These are phyloP conservation scores for Anisodus tanguticus DNA, from an alignment of 257 asterid species.

Conservation along the genomic window DNA sequence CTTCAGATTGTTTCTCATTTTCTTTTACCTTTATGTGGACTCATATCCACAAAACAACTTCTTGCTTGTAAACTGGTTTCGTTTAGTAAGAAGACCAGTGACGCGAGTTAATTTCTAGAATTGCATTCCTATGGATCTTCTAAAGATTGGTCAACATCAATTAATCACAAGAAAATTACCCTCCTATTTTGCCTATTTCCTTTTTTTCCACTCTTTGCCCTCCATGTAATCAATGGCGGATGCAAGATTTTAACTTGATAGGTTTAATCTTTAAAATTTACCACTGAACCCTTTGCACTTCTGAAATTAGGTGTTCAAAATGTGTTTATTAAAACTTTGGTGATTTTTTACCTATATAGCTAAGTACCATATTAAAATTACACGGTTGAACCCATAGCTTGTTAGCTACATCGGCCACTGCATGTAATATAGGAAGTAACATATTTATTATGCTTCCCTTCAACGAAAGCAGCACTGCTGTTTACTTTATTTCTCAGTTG, in stretches of 20 bases:
- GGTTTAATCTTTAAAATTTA: slow-evolving; percentile 2
- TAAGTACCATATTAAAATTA: background rate
- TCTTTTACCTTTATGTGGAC: slow-evolving; percentile 19
- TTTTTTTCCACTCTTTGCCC: background rate
- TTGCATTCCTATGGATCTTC: background rate
- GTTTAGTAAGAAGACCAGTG: background rate
- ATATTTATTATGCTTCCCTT: background rate
- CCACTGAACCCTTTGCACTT: background rate
- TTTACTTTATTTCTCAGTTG: background rate
- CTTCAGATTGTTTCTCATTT: background rate
- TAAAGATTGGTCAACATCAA: background rate
- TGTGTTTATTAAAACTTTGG: background rate
- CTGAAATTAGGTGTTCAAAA: background rate
- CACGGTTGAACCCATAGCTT: background rate
- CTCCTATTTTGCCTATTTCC: slow-evolving; percentile 1
- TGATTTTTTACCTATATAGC: background rate
- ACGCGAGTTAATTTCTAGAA: background rate
- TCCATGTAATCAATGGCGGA: background rate
- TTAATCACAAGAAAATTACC: background rate
- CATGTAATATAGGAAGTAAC: background rate
- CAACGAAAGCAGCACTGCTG: background rate
- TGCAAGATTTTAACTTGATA: slow-evolving; percentile 3
- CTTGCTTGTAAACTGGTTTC: background rate
- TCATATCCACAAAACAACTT: background rate
- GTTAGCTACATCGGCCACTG: background rate